Evolutionary conservation across 1,284 basidiomycete genomes (phyloP), one percentile per base, ranked within the genome.

Genomic region (Leccinum subspadiceum): DNA sequence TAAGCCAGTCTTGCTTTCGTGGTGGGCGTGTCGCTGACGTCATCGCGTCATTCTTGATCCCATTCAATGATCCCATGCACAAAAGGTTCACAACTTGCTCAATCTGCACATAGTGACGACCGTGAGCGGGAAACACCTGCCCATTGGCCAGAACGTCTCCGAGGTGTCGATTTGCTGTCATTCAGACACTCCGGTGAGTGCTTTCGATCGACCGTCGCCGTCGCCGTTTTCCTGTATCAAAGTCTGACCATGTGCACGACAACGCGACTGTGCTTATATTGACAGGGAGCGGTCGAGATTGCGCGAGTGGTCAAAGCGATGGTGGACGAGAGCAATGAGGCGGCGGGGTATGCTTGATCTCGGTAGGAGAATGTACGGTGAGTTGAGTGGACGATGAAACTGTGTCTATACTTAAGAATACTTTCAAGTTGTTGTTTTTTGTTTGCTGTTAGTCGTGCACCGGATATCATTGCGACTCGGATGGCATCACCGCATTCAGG

Each of bases 121-220:
- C 2, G 70, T 76, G 5, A 66, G 70, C 10, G 80, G 78, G 5
- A 71, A 69, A 2, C 73, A 66, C 37, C 63, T 86, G 1, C 77
- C 79, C 3, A 72, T 86, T 5, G 78, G 77, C 2, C 68, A 74
- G 1, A 76, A 77, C 22, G 68, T 85, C 10, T 58, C 65, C 0
- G 80, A 84, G 56, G 79, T 87, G 0, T 81, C 84, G 2, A 86
- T 87, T 31, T 87, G 86, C 57, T 83, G 83, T 58, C 86, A 87
- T 65, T 86, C 84, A 0, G 86, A 87, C 61, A 86, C 85, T 0
- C 85, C 85, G 3, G 85, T 85, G 56, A 62, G 82, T 69, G 35
- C 20, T 44, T 3, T n/a, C n/a, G n/a, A n/a, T n/a, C n/a, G 13
- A 3, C 37, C 17, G 44, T 46, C 5, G 29, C 44, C n/a, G 4